Evolutionary conservation across 192 early-diverging fungal genomes (phyloP), one percentile per base, ranked within the genome.

Genomic region (Paraglomus brasilianum): DNA sequence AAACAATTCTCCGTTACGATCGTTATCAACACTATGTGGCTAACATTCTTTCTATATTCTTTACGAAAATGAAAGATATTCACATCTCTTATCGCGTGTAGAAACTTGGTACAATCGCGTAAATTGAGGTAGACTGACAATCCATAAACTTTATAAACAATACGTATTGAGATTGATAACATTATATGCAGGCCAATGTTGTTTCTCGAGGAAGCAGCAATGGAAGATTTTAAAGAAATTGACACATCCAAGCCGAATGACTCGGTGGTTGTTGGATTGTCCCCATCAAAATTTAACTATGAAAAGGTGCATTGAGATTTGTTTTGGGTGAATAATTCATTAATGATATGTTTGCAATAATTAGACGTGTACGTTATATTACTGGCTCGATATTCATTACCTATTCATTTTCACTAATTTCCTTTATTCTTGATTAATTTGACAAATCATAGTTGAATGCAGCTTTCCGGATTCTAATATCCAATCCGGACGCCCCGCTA

Each of bases 221-320:
- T 84, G 41, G 80, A 79, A 22, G 90, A 93, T 70, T 96, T 96
- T 76, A 68, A 72, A 22, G 89, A 81, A 6, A 72, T 88, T 21
- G 74, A 76, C 9, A 78, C 73, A 13, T 57, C 66, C 15, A 72
- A 82, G 44, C 90, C 90, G 7, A 79, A 93, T 69, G 79, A 81
- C 56, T 85, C 91, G 0, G 95, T 96, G 9, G 91, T 96, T 8
- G 74, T 95, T 13, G 95, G 95, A 0, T 76, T 96, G 39, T 87
- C 91, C 1, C 93, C 92, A 17, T 77, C 81, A 19, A 75, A 77
- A 45, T 89, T 93, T 53, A 62, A 87, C 22, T 93, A 93, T 75
- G 82, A 84, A 0, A 84, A 72, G 75, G 85, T 87, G 77, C 41
- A 47, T 49, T 9, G 11, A 57, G 19, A 36, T 30, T 48, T 48